Base-by-base conservation (phyloP, 139 green algal species). In the Trebouxia sp. region DNA sequence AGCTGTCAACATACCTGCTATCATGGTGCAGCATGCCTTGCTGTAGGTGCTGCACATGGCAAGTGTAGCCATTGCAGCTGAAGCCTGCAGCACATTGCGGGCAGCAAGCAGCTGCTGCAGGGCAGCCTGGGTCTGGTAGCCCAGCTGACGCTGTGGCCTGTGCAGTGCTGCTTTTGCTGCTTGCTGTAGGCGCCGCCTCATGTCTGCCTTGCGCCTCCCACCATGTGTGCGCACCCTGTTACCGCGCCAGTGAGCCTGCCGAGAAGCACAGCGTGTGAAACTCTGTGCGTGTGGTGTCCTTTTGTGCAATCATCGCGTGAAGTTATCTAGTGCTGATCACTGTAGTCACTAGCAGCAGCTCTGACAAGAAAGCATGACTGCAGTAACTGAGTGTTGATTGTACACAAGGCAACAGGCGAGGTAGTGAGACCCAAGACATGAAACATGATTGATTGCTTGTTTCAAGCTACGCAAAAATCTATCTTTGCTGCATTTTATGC, bases 1-100 rank as follows among this genome's bases (percentile, higher is more conserved):
- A n/a, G n/a, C 58, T 41, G 58, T 37, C 14, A 12, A 32, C 47
- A 6, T 32, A 66, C 74, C 74, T 79, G 79, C 86, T 39, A 94
- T 84, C 22, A 91, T 82, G 65, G 76, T 15, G 83, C 91, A 94
- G 81, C 89, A 94, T 26, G 56, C 80, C n/a, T 74, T 80, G 83
- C 84, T 90, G 84, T 87, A 90, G 43, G 75, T 56, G 3, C 88
- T 92, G 76, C 80, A 84, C 62, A 17, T 83, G 69, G 22, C 39
- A 9, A 77, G n/a, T 37, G 69, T 77, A 17, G 69, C n/a, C 39
- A 53, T 38, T 12, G 69, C 39, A 55, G 42, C 24, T 30, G 41
- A 38, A 43, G 90, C 88, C 86, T 89, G 84, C 0, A 51, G 41
- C 14, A 87, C 81, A 47, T 89, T 77, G 80, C 84, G 91, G 82